Evolutionary conservation across 805 yeast species (phyloP).

Genomic region (Priceomyces haplophilus): DNA sequence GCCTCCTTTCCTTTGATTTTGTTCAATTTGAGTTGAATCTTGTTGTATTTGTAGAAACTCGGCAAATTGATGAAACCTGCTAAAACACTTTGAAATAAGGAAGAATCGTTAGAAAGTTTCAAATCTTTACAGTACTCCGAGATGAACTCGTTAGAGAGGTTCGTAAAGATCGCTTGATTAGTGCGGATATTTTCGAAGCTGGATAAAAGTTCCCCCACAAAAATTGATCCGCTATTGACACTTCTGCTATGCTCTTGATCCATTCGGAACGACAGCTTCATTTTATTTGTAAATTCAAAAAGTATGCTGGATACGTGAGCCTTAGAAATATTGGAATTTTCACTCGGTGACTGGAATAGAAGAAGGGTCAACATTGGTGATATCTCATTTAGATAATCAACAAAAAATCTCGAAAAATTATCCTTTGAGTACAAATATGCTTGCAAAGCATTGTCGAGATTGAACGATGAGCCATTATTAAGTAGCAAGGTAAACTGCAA

Average conservation of each 20-base stretch:
- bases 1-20: conserved; percentile 8
- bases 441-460: conserved; percentile 22
- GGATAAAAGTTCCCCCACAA: conserved; percentile 30
- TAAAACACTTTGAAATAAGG: conserved; percentile 37
- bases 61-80: conserved; percentile 43
- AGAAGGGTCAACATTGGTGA: conserved; percentile 35
- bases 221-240: conserved; percentile 20
- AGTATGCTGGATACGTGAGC: conserved; percentile 17
- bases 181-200: conserved; percentile 28
- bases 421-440: conserved; percentile 39
- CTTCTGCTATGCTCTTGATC: conserved; percentile 14
- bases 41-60: conserved; percentile 39
- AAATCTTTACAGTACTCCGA: conserved; percentile 37
- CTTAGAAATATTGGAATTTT: conserved; percentile 14
- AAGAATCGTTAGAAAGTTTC: conserved; percentile 38
- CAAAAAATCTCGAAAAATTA: conserved; percentile 33
- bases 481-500: conserved; percentile 35
- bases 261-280: conserved; percentile 22
- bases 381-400: conserved; percentile 30
- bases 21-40: conserved; percentile 31
- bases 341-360: conserved; percentile 14
- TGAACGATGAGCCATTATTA: conserved; percentile 15
- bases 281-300: conserved; percentile 20
- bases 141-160: conserved; percentile 38
- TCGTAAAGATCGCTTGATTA: conserved; percentile 29